Percentiles rank a stretch among this genome's conserved stretches.
Evolutionary conservation across 768 basidiomycete genomes (phyloP).

Genomic region (Lyophyllum decastes): DNA sequence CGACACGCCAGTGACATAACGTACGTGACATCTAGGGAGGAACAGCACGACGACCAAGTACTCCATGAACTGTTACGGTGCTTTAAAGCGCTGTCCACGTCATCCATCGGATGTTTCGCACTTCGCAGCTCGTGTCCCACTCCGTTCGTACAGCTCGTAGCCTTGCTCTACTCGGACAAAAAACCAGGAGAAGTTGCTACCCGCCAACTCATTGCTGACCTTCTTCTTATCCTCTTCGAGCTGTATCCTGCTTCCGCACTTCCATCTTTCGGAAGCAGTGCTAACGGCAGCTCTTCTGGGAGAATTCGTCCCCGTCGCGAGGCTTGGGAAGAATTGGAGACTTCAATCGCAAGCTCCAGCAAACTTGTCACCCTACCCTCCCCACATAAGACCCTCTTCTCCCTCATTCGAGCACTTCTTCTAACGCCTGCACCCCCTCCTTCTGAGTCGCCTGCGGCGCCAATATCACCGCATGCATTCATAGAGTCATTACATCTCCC

Average conservation of each 20-base stretch:
- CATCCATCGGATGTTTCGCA: conserved; percentile 85
- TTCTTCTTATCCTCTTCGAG: conserved; percentile 86
- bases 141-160: conserved; percentile 82
- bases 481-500: conserved; percentile 71
- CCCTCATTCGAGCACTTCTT: conserved; percentile 74
- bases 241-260: conserved; percentile 77
- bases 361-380: conserved; percentile 66
- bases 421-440: conserved; percentile 71
- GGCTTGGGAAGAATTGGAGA: conserved; percentile 62
- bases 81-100: conserved; percentile 91
- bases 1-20: background rate
- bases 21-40: conserved; percentile 65
- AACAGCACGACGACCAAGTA: conserved; percentile 96
- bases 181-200: conserved; percentile 94
- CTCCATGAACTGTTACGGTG: conserved; percentile 91
- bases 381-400: conserved; percentile 73
- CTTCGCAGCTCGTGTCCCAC: conserved; percentile 87
- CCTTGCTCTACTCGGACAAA: conserved; percentile 93
- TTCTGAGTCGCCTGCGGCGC: conserved; percentile 58
- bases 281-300: conserved; percentile 23
- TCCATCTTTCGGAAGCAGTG: conserved; percentile 44
- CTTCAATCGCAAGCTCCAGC: conserved; percentile 37
- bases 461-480: conserved; percentile 78
- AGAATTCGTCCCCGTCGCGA: conserved; percentile 42
- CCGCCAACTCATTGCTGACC: conserved; percentile 87